phyloP scores from a whole-genome alignment of 1,139 yeast species.

The Candida mesenterica region DNA sequence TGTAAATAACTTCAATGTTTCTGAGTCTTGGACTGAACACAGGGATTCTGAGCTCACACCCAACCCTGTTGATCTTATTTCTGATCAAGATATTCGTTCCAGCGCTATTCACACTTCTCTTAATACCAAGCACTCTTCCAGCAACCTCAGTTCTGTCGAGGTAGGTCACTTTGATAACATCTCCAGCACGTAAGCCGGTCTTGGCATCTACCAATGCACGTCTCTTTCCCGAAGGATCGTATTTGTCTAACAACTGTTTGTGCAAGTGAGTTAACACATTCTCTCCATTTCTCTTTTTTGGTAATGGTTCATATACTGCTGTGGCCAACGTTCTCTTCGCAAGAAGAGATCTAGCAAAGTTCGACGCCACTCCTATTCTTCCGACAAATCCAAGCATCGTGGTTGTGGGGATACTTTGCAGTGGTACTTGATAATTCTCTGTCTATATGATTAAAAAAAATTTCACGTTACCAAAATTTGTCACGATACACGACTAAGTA shows the following conservation, averaged over 20 bases:
- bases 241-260: conserved; percentile 48
- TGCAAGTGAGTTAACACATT: conserved; percentile 48
- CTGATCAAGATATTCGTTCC: conserved; percentile 75
- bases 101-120: conserved; percentile 56
- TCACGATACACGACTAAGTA: too few species aligned
- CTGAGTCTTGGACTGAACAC: conserved; percentile 74
- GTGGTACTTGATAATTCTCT: too few species aligned
- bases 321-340: conserved; percentile 15
- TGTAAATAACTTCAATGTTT: conserved; percentile 70
- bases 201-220: conserved; percentile 52
- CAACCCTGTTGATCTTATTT: conserved; percentile 73
- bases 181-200: conserved; percentile 73
- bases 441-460: too few species aligned
- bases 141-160: conserved; percentile 65
- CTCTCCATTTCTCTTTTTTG: conserved; percentile 50
- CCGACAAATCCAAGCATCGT: conserved; percentile 19
- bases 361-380: conserved; percentile 13
- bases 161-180: conserved; percentile 73
- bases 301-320: conserved; percentile 53
- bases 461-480: too few species aligned
- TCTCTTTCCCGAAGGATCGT: conserved; percentile 76
- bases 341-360: conserved; percentile 21
- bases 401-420: too few species aligned
- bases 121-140: conserved; percentile 76
- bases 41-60: conserved; percentile 79